Percentiles rank a stretch among this genome's conserved stretches.
phyloP scores from a whole-genome alignment of 1,139 yeast species.

The Meyerozyma carpophila region DNA sequence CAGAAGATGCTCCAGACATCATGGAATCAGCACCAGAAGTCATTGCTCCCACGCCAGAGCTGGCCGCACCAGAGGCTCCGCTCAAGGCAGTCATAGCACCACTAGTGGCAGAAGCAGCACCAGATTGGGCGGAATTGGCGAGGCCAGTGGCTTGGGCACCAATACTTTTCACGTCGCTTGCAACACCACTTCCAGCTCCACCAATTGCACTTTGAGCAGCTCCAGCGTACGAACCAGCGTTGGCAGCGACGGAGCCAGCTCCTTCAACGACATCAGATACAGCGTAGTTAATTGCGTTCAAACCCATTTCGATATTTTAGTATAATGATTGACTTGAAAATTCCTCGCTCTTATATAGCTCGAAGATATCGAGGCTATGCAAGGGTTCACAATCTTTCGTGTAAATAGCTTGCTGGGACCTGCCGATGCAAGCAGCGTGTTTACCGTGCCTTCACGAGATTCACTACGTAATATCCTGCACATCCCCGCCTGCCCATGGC shows the following conservation, averaged over 20 bases:
- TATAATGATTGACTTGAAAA: too few species aligned
- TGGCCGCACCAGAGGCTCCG: background rate
- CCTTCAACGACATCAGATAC: conserved; percentile 8
- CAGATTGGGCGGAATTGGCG: conserved; percentile 3
- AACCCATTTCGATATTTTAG: background rate
- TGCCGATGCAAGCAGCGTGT: background rate
- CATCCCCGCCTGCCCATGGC: background rate
- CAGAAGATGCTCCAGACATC: background rate
- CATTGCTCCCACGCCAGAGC: too few species aligned
- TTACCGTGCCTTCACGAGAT: background rate
- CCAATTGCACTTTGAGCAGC: conserved; percentile 6
- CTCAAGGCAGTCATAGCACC: background rate
- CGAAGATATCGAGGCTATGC: background rate
- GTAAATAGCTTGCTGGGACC: background rate
- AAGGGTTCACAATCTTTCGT: background rate
- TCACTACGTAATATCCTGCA: background rate
- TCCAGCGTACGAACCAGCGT: conserved; percentile 4
- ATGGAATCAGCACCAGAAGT: too few species aligned
- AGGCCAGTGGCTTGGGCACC: conserved; percentile 8
- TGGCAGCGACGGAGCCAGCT: conserved; percentile 1
- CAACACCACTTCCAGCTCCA: conserved; percentile 12
- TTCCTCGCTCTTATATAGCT: background rate
- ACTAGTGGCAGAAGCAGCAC: conserved; percentile 4
- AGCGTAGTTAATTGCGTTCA: conserved; percentile 14
- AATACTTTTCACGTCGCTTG: conserved; percentile 5